Evolutionary conservation across 2,329 filamentous ascomycete species (phyloP), one percentile per base, ranked within the genome.

Genomic region (Waltergamsia citrina): DNA sequence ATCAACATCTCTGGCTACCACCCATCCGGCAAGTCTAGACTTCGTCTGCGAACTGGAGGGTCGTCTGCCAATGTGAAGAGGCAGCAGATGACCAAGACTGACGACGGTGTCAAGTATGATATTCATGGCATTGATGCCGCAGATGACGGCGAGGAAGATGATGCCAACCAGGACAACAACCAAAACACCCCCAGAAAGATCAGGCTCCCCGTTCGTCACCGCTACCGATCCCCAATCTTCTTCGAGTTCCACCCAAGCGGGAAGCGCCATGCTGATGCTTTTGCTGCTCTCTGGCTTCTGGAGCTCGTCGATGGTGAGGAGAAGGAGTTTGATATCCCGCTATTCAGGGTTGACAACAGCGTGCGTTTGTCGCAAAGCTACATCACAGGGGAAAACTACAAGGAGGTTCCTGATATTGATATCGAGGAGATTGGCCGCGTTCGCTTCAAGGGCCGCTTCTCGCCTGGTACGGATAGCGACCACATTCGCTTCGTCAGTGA

Each of bases 321-420:
- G 33, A 70, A 69, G 2, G 71, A 81, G 11, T 80, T 95, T 47
- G 82, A 92, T 43, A 69, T 96, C n/a, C 92, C 90, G 0, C 81
- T 98, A 37, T 96, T 87, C 83, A 79, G 72, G 33, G 94, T 87
- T 17, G 70, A 82, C 45, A 82, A 84, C 37, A 69, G 79, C 0
- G 65, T 74, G 40, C 77, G 90, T 5, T 65, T 96, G 9, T 85
- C 83, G 1, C 90, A 96, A 51, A 96, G 94, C 52, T 95, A 90
- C 56, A 82, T 95, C 48, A 94, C 85, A 0, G 77, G 87, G 39
- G 68, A 79, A 14, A 94, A 92, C 50, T 78, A 73, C 52, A 59
- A 66, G 8, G 60, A 71, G 2, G 70, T 85, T 10, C 81, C 85
- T 0, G 84, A 87, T 29, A 67, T 94, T 2, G 71, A 86, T 29